A percentile compares a stretch with the other conserved stretches of the same genome.
These are phyloP conservation scores for Asterophora lycoperdoides DNA, from an alignment of 768 basidiomycete species.

Conservation along the genomic window DNA sequence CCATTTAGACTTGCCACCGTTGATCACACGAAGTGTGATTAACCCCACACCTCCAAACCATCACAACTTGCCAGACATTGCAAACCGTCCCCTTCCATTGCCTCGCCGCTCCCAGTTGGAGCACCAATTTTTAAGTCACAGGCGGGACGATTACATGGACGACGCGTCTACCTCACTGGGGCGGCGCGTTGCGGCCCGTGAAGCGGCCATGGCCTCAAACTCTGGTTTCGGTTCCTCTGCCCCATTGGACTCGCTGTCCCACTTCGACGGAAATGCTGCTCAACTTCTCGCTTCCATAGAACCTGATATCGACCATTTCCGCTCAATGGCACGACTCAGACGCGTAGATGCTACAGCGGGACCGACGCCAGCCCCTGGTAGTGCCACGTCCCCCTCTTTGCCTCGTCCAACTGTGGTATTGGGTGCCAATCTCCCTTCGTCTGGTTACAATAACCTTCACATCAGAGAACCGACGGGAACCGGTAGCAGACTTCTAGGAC, in stretches of 20 bases:
- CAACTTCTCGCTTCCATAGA: conserved; percentile 18
- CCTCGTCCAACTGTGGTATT: conserved; percentile 17
- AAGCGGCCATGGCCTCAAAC: conserved; percentile 25
- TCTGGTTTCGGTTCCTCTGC: conserved; percentile 4
- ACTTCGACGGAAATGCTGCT: conserved; percentile 8
- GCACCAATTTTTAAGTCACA: conserved; percentile 20
- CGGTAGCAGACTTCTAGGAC: conserved; percentile 2
- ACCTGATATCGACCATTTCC: conserved; percentile 23
- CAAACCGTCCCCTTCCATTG: conserved; percentile 7
- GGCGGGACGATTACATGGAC: conserved; percentile 23
- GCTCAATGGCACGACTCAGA: conserved; percentile 18
- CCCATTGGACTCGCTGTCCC: conserved; percentile 11
- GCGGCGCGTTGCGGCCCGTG: conserved; percentile 36
- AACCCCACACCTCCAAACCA: conserved; percentile 1
- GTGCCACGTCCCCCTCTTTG: not conserved
- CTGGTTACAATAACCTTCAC: too few species aligned
- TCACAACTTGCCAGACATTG: not conserved
- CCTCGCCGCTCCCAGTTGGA: conserved; percentile 25
- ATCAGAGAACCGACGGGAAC: conserved; percentile 1
- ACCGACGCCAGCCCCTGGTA: conserved; percentile 6
- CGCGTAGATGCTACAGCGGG: conserved; percentile 22
- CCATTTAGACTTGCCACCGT: not conserved
- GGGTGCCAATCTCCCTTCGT: conserved; percentile 14
- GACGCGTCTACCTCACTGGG: conserved; percentile 37
- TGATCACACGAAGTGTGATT: not conserved